phyloP scores from a whole-genome alignment of 768 basidiomycete genomes.

The Xerocomellus dryophilus region DNA sequence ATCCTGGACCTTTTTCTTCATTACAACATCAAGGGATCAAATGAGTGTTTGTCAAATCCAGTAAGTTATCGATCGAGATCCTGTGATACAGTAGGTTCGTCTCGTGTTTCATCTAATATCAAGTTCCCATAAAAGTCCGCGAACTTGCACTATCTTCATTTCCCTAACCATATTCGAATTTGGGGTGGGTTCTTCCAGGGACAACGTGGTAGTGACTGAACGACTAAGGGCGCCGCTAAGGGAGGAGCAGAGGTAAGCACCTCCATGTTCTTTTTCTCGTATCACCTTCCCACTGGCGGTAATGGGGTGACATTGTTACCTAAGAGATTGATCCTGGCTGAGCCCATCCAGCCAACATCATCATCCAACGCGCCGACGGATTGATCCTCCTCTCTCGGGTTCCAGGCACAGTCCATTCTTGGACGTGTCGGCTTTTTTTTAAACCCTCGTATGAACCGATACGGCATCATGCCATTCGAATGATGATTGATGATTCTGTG shows the following conservation, averaged over 20 bases:
- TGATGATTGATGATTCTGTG: neutral
- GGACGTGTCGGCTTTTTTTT: neutral
- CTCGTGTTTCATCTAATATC: neutral
- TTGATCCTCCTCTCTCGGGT: neutral
- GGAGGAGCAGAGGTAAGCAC: neutral
- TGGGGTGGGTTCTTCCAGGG: neutral
- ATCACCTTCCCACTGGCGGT: neutral
- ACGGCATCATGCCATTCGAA: neutral
- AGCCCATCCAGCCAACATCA: neutral
- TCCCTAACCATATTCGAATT: neutral
- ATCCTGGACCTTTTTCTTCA: neutral
- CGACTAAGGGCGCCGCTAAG: neutral
- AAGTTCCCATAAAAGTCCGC: slow-evolving; percentile 1
- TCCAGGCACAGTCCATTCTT: neutral
- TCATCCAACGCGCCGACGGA: neutral
- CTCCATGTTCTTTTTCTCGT: neutral
- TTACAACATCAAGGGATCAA: neutral
- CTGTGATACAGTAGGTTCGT: neutral
- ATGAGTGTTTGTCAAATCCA: neutral
- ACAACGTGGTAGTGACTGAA: neutral
- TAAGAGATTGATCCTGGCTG: neutral
- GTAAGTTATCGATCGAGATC: slow-evolving; percentile 1
- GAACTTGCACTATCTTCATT: neutral
- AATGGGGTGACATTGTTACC: neutral
- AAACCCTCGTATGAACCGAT: neutral